These are phyloP conservation scores for Rhazya stricta DNA, from an alignment of 257 asterid species.

Conservation along the genomic window DNA sequence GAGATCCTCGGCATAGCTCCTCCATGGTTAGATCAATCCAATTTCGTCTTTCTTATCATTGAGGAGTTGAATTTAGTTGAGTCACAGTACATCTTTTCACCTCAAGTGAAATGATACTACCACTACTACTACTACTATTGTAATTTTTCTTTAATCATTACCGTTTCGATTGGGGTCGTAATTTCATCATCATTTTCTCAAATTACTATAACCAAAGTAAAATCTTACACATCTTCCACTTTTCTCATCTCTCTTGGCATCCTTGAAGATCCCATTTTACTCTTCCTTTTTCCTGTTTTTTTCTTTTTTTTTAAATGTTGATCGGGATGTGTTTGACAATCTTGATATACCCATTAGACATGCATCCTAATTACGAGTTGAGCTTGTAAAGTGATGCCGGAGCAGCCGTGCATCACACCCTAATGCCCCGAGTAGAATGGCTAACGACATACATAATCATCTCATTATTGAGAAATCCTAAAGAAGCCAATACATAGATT, in stretches of 20 bases:
- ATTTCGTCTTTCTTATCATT: constrained; percentile 23
- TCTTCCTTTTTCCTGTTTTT: too few relatives aligned
- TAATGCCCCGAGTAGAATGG: too few relatives aligned
- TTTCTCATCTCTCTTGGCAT: background rate
- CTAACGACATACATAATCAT: too few relatives aligned
- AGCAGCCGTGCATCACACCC: too few relatives aligned
- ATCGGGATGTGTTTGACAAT: too few relatives aligned
- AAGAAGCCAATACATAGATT: too few relatives aligned
- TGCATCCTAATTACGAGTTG: too few relatives aligned
- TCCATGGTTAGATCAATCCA: constrained; percentile 10
- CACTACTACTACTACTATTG: background rate
- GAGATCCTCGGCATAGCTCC: background rate
- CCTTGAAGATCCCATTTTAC: too few relatives aligned
- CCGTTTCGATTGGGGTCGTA: constrained; percentile 8
- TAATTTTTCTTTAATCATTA: constrained; percentile 12
- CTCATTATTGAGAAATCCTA: too few relatives aligned
- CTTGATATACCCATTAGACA: too few relatives aligned
- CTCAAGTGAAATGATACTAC: background rate
- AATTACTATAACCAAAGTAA: background rate
- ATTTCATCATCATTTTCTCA: background rate
- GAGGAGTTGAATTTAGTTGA: constrained; percentile 27
- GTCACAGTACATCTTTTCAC: constrained; percentile 15
- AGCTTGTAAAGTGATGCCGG: too few relatives aligned
- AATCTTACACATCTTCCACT: background rate
- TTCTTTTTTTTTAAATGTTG: too few relatives aligned